These are phyloP conservation scores for Saccharomycopsis sp. DNA, from an alignment of 805 yeast species.

Conservation along the genomic window DNA sequence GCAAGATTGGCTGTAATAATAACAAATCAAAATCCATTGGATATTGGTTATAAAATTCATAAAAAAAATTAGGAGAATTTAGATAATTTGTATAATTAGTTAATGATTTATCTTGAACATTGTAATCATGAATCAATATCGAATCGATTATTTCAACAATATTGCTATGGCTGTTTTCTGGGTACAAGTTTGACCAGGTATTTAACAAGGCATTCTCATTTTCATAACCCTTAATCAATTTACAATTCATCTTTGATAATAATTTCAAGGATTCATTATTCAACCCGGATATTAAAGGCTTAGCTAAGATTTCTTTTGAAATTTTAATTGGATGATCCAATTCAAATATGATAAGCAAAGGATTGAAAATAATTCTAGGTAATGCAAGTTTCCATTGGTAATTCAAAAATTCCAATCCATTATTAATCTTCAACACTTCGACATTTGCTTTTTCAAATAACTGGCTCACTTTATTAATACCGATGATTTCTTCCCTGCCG, in stretches of 20 bases:
- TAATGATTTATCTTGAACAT: slow-evolving; percentile 17
- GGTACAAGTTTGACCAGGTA: slow-evolving; percentile 43
- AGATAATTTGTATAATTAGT: slow-evolving; percentile 33
- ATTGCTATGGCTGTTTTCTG: slow-evolving; percentile 23
- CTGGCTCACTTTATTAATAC: slow-evolving; percentile 31
- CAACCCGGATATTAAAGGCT: slow-evolving; percentile 77
- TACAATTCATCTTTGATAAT: slow-evolving; percentile 70
- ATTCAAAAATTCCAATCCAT: slow-evolving; percentile 52
- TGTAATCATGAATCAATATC: neutral
- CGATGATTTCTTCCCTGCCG: slow-evolving; percentile 32
- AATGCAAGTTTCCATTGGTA: slow-evolving; percentile 84
- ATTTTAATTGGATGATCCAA: slow-evolving; percentile 54
- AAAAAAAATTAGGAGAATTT: slow-evolving; percentile 55
- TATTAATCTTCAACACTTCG: slow-evolving; percentile 40
- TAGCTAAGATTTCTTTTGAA: slow-evolving; percentile 64
- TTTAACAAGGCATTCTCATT: slow-evolving; percentile 53
- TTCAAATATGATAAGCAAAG: slow-evolving; percentile 69
- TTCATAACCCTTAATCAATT: slow-evolving; percentile 61
- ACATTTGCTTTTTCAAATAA: slow-evolving; percentile 34
- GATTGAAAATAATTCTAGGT: slow-evolving; percentile 71
- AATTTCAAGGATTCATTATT: slow-evolving; percentile 68
- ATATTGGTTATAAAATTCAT: slow-evolving; percentile 52
- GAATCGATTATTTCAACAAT: neutral
- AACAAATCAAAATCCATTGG: slow-evolving; percentile 67
- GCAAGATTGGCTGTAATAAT: slow-evolving; percentile 74